A percentile compares a stretch with the other conserved stretches of the same genome.
Evolutionary conservation across 2,329 filamentous ascomycete genomes (phyloP).

Genomic region (Tolypocladium sp.): DNA sequence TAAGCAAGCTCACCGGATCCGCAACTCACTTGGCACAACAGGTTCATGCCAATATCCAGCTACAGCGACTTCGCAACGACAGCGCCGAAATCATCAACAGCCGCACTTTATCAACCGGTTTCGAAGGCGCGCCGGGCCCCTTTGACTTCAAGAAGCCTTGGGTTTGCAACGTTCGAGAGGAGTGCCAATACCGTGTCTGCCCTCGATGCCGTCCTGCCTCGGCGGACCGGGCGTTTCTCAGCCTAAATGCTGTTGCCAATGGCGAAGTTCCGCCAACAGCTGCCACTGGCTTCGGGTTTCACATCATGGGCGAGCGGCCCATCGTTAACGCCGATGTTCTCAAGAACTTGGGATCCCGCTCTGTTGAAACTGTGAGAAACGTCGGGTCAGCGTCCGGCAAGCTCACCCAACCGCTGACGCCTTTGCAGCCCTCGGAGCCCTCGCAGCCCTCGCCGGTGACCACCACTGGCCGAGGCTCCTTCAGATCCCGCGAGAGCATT

Average conservation of each 20-base stretch:
- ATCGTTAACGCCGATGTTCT: constrained; percentile 28
- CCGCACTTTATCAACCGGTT: constrained; percentile 6
- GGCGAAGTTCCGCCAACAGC: constrained; percentile 41
- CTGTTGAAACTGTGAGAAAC: constrained; percentile 24
- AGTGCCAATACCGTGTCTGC: constrained; percentile 44
- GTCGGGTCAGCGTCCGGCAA: no score
- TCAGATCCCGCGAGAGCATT: neutral
- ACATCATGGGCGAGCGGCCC: constrained; percentile 32
- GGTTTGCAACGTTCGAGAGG: constrained; percentile 24
- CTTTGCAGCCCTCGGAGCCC: neutral
- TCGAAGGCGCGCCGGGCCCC: constrained; percentile 8
- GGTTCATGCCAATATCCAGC: constrained; percentile 22
- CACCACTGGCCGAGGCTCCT: neutral
- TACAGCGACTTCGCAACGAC: constrained; percentile 14
- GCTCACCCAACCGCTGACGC: neutral
- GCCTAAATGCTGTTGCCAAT: constrained; percentile 38
- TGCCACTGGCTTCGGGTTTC: constrained; percentile 44
- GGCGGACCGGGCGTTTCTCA: constrained; percentile 36
- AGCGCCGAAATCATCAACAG: constrained; percentile 11
- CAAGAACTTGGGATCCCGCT: constrained; percentile 28
- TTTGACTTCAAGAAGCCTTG: constrained; percentile 24
- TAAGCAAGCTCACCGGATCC: neutral
- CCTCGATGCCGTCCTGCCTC: constrained; percentile 35
- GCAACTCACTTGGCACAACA: constrained; percentile 6
- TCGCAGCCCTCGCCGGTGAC: neutral